Evolutionary conservation across 2,329 filamentous ascomycete species (phyloP), one percentile per base, ranked within the genome.

Genomic region (Verticillium isaacii): DNA sequence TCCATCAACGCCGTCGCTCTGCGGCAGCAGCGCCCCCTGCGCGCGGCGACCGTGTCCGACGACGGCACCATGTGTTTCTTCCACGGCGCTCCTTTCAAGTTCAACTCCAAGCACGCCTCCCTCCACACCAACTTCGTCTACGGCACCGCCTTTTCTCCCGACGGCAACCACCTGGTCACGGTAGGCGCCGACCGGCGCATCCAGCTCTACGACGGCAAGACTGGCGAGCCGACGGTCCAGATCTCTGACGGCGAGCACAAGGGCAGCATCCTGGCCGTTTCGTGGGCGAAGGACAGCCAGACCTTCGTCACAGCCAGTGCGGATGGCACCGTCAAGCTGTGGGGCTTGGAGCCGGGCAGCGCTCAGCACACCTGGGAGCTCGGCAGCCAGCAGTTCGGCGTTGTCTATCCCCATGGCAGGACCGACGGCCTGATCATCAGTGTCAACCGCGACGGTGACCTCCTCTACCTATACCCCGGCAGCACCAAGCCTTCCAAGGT

Each of bases 161-260:
- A 98, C 72, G 95, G 95, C 56, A 87, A 82, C 50, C 80, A 82
- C 41, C 80, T 99, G 64, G 91, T 95, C 37, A 97, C 90, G 59
- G 94, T 97, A 2, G 94, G 95, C 41, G 92, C 91, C n/a, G 95
- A 99, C 76, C 89, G 89, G 73, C 87, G 86, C 72, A 97, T 99
- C 66, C 96, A 95, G 82, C 80, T 99, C 11, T 99, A 97, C 73
- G 93, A 99, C 73, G 95, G 94, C 65, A 97, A 96, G 83, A 97
- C 93, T 17, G 95, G 95, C 34, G 93, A 97, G 72, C 84, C 89
- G 1, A 91, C 87, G 55, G 85, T 80, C 63, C 84, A 91, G 68
- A 89, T 99, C 68, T 90, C 90, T 11, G 89, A 94, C 66, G 89
- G 87, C n/a, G 88, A 88, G 66, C 95, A 99, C 74, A 94, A 88